Evolutionary conservation across 768 basidiomycete genomes (phyloP), one percentile per base, ranked within the genome.

Genomic region (Leccinum uliginosum): DNA sequence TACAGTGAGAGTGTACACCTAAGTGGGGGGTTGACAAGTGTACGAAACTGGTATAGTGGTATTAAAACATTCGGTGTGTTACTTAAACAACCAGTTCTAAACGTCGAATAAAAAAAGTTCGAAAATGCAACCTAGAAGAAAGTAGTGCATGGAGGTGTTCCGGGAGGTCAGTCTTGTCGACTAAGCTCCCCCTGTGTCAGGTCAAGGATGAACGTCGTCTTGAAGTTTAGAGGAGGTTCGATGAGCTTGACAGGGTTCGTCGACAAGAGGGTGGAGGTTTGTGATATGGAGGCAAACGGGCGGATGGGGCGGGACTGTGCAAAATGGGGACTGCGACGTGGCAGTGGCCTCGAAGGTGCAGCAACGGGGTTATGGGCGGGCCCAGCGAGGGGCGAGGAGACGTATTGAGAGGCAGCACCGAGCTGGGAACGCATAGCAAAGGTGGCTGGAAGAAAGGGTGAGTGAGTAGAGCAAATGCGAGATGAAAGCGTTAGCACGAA

Each of bases 131-230:
- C 54, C 60, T 38, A 17, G 34, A 23, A 29, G 15, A 21, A 50
- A 46, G 24, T 10, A 17, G 19, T 35, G 23, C 44, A 44, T 12
- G 14, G 12, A 21, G 29, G 62, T 7, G 38, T 40, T 43, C 40
- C 40, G 40, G 21, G 7, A 43, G 32, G 44, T 76, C 67, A 81
- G 61, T 81, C 80, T 72, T 85, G 85, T 65, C 89, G 78, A 71
- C 88, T 81, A 69, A 93, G 80, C 70, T 93, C 91, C 8, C 83
- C 89, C 69, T 91, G 91, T 0, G 91, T 91, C 56, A 93, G 79
- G 71, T 92, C 81, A 52, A 93, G 83, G 59, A 87, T 76, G 64
- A 91, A 93, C 38, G 81, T 83, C 49, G 78, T 76, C 69, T 82
- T 80, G 72, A 83, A 83, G 68, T 87, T 84, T 65, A 83, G 78